These are phyloP conservation scores for Phytophthora hybrid DNA, from an alignment of 352 stramenopile genomes.

Conservation along the genomic window DNA sequence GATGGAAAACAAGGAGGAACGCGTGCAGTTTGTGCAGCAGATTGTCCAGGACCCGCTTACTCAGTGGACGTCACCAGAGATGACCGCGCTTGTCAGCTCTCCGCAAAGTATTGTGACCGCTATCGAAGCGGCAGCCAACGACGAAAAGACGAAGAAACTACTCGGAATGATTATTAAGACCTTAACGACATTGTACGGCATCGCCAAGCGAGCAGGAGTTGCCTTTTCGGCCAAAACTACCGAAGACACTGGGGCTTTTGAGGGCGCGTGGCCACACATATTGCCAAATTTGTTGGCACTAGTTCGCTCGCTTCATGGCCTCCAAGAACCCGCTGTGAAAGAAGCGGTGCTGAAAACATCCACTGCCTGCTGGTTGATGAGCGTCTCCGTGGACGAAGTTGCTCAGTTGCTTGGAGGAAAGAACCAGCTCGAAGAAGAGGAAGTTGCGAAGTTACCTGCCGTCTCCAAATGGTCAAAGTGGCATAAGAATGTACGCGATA, in stretches of 20 bases:
- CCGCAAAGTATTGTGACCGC: slow-evolving; percentile 62
- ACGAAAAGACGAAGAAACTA: slow-evolving; percentile 55
- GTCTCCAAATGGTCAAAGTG: slow-evolving; percentile 78
- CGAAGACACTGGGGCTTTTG: slow-evolving; percentile 52
- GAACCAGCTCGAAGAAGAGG: slow-evolving; percentile 75
- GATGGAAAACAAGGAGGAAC: slow-evolving; percentile 69
- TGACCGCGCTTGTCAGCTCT: slow-evolving; percentile 67
- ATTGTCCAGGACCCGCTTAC: slow-evolving; percentile 76
- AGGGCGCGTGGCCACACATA: slow-evolving; percentile 67
- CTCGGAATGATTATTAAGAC: slow-evolving; percentile 75
- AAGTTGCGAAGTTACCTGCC: slow-evolving; percentile 57
- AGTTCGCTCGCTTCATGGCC: slow-evolving; percentile 65
- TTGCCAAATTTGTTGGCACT: slow-evolving; percentile 73
- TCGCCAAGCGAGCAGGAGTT: slow-evolving; percentile 64
- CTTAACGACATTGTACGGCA: slow-evolving; percentile 82
- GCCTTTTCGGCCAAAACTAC: slow-evolving; percentile 29
- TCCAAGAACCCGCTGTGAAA: slow-evolving; percentile 64
- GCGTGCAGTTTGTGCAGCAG: slow-evolving; percentile 71
- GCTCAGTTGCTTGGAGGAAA: slow-evolving; percentile 80
- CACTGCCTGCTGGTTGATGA: slow-evolving; percentile 71
- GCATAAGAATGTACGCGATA: slow-evolving; percentile 84
- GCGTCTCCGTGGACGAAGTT: slow-evolving; percentile 78
- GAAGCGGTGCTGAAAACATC: slow-evolving; percentile 62
- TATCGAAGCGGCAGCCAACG: slow-evolving; percentile 50
- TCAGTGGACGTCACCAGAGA: slow-evolving; percentile 71